Percentiles rank a stretch among this genome's conserved stretches.
These are phyloP conservation scores for Lachnellula suecica DNA, from an alignment of 2,329 filamentous ascomycete species.

Conservation along the genomic window DNA sequence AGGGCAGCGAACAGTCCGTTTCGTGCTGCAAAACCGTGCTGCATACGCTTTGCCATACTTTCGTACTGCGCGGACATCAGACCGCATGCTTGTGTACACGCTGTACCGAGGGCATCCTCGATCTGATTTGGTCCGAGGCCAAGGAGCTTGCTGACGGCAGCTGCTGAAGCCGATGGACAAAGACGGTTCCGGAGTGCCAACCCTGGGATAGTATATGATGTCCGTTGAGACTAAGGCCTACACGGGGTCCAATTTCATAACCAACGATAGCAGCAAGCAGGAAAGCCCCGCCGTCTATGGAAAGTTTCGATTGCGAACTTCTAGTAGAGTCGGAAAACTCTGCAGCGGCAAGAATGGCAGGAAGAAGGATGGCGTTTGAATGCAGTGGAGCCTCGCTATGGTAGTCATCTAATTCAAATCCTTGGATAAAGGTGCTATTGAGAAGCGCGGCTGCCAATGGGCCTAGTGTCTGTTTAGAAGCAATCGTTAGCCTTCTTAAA, in stretches of 20 bases:
- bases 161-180: constrained; percentile 18
- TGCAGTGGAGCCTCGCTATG: constrained; percentile 41
- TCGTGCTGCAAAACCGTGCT: constrained; percentile 45
- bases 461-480: constrained; percentile 33
- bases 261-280: constrained; percentile 39
- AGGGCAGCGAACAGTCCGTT: constrained; percentile 42
- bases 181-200: constrained; percentile 25
- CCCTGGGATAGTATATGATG: constrained; percentile 37
- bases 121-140: constrained; percentile 12
- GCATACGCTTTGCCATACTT: constrained; percentile 44
- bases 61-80: constrained; percentile 35
- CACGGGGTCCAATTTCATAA: constrained; percentile 39
- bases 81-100: constrained; percentile 24
- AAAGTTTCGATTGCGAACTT: no score
- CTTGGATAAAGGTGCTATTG: constrained; percentile 44
- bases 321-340: neutral
- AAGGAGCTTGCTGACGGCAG: constrained; percentile 18
- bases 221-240: constrained; percentile 38
- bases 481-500: no score
- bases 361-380: constrained; percentile 37
- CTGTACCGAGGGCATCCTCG: constrained; percentile 24
- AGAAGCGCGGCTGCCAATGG: constrained; percentile 40
- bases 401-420: constrained; percentile 44
- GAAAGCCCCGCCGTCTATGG: constrained; percentile 31
- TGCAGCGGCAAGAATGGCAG: constrained; percentile 39